A percentile compares a stretch with the other conserved stretches of the same genome.
These are phyloP conservation scores for Gracilaria vermiculophylla DNA, from an alignment of 23 red algal genomes.

Conservation along the genomic window DNA sequence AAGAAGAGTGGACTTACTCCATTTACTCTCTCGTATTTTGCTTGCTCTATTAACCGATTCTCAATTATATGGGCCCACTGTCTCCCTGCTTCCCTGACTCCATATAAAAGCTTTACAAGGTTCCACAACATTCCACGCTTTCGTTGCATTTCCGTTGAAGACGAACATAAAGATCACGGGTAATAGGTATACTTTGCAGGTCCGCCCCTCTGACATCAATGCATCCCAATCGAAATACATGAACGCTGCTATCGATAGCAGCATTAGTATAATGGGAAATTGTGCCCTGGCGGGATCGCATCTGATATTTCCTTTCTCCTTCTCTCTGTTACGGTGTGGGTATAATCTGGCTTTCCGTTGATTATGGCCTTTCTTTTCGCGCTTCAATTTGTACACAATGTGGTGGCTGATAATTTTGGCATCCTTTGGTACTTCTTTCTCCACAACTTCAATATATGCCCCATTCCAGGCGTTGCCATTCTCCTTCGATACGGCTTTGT, in stretches of 20 bases:
- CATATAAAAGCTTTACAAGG: slow-evolving; percentile 27
- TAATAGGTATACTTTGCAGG: slow-evolving; percentile 4
- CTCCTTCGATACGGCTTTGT: slow-evolving; percentile 26
- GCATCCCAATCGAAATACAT: not conserved
- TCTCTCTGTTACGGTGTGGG: slow-evolving; percentile 50
- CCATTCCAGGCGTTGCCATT: not conserved
- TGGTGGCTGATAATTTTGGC: not conserved
- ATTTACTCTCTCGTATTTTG: not conserved
- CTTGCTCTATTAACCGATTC: not conserved
- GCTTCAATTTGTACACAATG: slow-evolving; percentile 50
- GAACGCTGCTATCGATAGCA: not conserved
- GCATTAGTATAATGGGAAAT: not conserved
- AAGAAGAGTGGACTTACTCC: not conserved
- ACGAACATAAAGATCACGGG: not conserved
- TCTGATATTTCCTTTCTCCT: slow-evolving; percentile 23
- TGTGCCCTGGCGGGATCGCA: slow-evolving; percentile 12
- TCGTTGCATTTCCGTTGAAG: slow-evolving; percentile 6
- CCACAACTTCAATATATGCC: not conserved
- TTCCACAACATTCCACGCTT: not conserved
- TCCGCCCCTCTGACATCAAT: slow-evolving; percentile 28
- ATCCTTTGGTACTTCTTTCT: not conserved
- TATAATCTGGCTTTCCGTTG: slow-evolving; percentile 30
- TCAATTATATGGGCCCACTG: not conserved
- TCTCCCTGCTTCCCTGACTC: slow-evolving; percentile 17
- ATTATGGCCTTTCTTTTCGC: slow-evolving; percentile 32